phyloP scores from a whole-genome alignment of 2,329 filamentous ascomycete genomes.

The Thelonectria olida region DNA sequence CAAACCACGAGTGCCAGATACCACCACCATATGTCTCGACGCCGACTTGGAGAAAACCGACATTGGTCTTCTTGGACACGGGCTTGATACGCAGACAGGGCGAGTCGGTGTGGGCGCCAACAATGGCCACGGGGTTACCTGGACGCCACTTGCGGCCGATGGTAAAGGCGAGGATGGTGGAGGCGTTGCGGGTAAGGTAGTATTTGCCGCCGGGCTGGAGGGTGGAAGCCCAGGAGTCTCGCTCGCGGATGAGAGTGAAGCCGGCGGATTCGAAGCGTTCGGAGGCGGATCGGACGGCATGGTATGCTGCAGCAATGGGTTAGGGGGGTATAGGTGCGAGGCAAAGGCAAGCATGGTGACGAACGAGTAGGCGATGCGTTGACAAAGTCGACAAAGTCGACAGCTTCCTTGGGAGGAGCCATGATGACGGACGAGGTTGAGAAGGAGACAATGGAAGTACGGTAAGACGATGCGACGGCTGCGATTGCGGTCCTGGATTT shows the following conservation, averaged over 20 bases:
- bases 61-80: conserved; percentile 85
- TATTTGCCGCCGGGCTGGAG: conserved; percentile 92
- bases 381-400: conserved; percentile 92
- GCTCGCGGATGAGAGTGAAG: conserved; percentile 89
- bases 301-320: conserved; percentile 74
- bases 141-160: conserved; percentile 91
- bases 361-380: conserved; percentile 93
- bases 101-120: conserved; percentile 96
- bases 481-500: conserved; percentile 22
- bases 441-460: conserved; percentile 28
- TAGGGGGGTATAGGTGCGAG: conserved; percentile 10
- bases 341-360: conserved; percentile 39
- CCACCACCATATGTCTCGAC: conserved; percentile 98
- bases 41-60: conserved; percentile 92
- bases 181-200: conserved; percentile 92
- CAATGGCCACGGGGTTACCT: conserved; percentile 90
- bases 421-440: conserved; percentile 52
- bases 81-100: conserved; percentile 93
- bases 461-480: conserved; percentile 3
- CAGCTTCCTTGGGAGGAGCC: conserved; percentile 66
- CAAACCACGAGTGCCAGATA: conserved; percentile 98
- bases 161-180: conserved; percentile 91
- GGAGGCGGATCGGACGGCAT: conserved; percentile 85
- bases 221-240: conserved; percentile 84
- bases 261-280: conserved; percentile 82